phyloP scores from a whole-genome alignment of 768 basidiomycete genomes.

The Boletus sp. region DNA sequence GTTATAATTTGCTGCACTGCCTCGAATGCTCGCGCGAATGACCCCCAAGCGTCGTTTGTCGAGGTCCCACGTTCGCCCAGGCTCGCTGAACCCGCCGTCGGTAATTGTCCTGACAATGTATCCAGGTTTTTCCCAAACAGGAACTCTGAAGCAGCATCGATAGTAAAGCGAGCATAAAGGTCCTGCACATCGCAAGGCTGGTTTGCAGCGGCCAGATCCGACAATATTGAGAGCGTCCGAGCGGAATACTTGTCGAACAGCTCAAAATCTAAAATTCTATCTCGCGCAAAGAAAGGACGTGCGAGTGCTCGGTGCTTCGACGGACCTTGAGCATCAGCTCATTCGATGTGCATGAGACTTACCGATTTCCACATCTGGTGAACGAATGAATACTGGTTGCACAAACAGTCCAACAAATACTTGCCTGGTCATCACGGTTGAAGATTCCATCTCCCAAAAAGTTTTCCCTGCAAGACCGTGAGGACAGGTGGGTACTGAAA shows the following conservation, averaged over 20 bases:
- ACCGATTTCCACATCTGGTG: conserved; percentile 63
- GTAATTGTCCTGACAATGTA: conserved; percentile 54
- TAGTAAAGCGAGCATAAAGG: conserved; percentile 61
- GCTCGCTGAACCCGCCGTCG: conserved; percentile 41
- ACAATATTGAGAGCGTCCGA: conserved; percentile 49
- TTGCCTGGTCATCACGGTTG: conserved; percentile 69
- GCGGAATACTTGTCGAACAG: conserved; percentile 56
- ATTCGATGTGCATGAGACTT: background rate
- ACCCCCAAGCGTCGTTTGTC: conserved; percentile 58
- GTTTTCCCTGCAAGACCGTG: conserved; percentile 30
- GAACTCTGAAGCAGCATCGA: conserved; percentile 72
- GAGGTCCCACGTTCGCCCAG: conserved; percentile 60
- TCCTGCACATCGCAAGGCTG: conserved; percentile 64
- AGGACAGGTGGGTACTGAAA: conserved; percentile 3
- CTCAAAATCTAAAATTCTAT: conserved; percentile 67
- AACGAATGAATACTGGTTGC: conserved; percentile 5
- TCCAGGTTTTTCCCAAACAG: conserved; percentile 65
- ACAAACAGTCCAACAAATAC: conserved; percentile 7
- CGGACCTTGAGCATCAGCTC: conserved; percentile 3
- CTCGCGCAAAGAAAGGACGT: conserved; percentile 73
- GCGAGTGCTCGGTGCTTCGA: conserved; percentile 60
- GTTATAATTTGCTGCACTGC: conserved; percentile 36
- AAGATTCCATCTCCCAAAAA: conserved; percentile 78
- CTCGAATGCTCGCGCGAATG: conserved; percentile 47
- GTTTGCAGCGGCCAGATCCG: conserved; percentile 34